Evolutionary conservation across 176 grass and related monocot genomes (phyloP), one percentile per base, ranked within the genome.

Genomic region (Oryza glaberrima): DNA sequence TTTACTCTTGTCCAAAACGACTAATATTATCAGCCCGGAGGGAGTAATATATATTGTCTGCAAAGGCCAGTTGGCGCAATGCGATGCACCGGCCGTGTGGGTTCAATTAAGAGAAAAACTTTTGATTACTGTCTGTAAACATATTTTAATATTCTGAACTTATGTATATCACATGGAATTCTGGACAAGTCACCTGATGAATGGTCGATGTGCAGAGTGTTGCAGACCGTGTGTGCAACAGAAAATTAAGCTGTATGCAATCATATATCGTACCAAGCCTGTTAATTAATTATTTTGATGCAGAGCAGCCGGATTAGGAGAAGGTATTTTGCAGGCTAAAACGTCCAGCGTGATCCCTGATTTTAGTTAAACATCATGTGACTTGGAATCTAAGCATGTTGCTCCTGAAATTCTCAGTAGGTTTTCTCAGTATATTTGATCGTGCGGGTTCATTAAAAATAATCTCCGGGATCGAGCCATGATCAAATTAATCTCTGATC

Each of bases 341-440:
- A 1, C n/a, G 76, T 12, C 19, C 4, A 41, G n/a, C 0, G 56
- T 47, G 47, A 76, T 84, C 72, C 20, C 74, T 17, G 26, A 74
- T n/a, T 30, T 47, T 48, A 35, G 41, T 25, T 66, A 84, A 68
- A 51, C 73, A 69, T 70, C 45, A 47, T 11, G 65, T 69, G 22
- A 17, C 69, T 70, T 28, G 64, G 46, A 77, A 77, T 69, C 65
- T 43, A 84, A 65, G 68, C 82, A 77, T 47, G 81, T 22, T 73
- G 80, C 35, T 72, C 61, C 22, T 25, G 13, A 43, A 7, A 71
- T 4, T 30, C 40, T 63, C 13, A 72, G 40, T 3, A 40, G 11
- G n/a, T 20, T 15, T 6, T 15, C 28, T 35, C 23, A 2, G 22
- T 54, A 28, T 72, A 81, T 60, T 17, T 60, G 80, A 72, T 72